These are phyloP conservation scores for Lycium ferocissimum DNA, from an alignment of 257 asterid genomes.

Conservation along the genomic window DNA sequence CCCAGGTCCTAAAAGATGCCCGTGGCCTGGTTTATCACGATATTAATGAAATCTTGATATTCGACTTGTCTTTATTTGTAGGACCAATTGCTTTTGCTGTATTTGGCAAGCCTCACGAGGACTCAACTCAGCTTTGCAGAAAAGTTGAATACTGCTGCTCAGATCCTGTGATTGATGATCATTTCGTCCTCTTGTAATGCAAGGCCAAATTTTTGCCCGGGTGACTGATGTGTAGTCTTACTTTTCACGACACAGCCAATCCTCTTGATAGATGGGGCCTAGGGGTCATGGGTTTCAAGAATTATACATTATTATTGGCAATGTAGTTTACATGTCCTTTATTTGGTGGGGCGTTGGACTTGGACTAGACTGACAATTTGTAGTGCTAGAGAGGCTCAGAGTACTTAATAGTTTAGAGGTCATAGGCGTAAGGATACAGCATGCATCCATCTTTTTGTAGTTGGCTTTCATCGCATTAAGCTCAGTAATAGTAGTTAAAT, in stretches of 20 bases:
- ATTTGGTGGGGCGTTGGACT: neutral
- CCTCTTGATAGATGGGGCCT: neutral
- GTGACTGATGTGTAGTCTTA: neutral
- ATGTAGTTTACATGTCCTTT: neutral
- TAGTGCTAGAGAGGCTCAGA: neutral
- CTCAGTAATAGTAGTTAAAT: neutral
- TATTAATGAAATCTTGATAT: neutral
- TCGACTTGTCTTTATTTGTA: constrained; percentile 36
- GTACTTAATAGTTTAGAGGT: neutral
- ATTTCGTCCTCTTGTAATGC: neutral
- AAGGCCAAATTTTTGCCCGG: neutral
- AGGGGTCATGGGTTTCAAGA: neutral
- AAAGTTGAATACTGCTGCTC: constrained; percentile 94
- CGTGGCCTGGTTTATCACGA: neutral
- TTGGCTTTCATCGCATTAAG: neutral
- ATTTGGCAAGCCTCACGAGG: constrained; percentile 92
- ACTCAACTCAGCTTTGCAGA: constrained; percentile 93
- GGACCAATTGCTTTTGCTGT: constrained; percentile 84
- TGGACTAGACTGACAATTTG: neutral
- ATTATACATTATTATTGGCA: neutral
- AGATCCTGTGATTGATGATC: constrained; percentile 56
- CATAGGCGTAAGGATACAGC: neutral
- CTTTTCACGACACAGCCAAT: neutral
- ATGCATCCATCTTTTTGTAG: neutral
- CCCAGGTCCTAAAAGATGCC: neutral